These are phyloP conservation scores for Lablab purpureus DNA, from an alignment of 306 rosid species.

Conservation along the genomic window DNA sequence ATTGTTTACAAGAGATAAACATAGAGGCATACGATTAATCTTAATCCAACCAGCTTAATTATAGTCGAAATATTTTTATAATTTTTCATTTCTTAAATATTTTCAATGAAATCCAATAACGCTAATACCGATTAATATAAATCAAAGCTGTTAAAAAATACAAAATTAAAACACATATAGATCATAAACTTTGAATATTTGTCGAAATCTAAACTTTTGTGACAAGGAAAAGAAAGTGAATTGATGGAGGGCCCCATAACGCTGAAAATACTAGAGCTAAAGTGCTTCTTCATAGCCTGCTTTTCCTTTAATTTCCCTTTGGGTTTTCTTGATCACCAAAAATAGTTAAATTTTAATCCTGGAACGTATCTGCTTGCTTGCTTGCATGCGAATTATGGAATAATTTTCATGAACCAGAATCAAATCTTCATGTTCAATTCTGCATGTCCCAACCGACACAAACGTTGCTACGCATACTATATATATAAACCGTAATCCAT, in stretches of 20 bases:
- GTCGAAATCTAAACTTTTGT: neutral
- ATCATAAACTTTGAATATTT: neutral
- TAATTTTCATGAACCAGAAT: slow-evolving; percentile 41
- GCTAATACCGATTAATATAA: neutral
- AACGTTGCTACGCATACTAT: neutral
- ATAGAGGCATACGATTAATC: neutral
- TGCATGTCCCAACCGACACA: slow-evolving; percentile 45
- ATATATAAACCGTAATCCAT: neutral
- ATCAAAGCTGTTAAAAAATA: neutral
- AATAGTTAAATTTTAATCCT: slow-evolving; percentile 21
- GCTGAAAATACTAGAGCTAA: slow-evolving; percentile 44
- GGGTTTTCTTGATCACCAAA: slow-evolving; percentile 27
- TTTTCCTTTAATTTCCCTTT: slow-evolving; percentile 44
- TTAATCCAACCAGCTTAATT: neutral
- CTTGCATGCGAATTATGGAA: slow-evolving; percentile 51
- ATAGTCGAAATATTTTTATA: neutral
- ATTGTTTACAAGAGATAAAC: neutral
- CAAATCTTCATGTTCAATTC: slow-evolving; percentile 38
- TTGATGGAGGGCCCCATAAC: slow-evolving; percentile 43
- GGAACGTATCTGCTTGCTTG: slow-evolving; percentile 8
- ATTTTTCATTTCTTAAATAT: neutral
- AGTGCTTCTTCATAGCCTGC: slow-evolving; percentile 36
- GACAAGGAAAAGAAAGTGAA: slow-evolving; percentile 2
- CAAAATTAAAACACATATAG: no score
- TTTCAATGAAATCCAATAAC: neutral